Evolutionary conservation across 352 stramenopile species (phyloP).

Genomic region (Phytophthora pistaciae): DNA sequence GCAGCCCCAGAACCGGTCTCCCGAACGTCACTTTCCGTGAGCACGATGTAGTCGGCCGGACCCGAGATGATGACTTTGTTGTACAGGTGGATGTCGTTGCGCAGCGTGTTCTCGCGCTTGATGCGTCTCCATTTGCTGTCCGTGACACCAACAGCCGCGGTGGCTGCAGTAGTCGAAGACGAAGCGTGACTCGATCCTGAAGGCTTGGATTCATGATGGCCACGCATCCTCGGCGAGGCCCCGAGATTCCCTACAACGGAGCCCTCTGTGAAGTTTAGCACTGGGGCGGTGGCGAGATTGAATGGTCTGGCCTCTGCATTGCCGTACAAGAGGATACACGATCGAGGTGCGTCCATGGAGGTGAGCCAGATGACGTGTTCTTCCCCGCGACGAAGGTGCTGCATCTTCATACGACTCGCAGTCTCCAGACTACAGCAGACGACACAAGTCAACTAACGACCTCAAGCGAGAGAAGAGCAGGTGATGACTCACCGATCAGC

Average conservation of each 20-base stretch:
- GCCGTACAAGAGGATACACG: constrained; percentile 53
- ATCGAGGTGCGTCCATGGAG: constrained; percentile 43
- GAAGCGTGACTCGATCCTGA: constrained; percentile 5
- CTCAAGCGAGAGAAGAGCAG: neutral
- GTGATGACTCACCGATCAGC: constrained; percentile 36
- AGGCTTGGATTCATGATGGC: neutral
- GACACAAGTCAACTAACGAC: neutral
- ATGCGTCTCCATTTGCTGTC: constrained; percentile 47
- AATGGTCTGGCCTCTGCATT: constrained; percentile 49
- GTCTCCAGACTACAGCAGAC: constrained; percentile 37
- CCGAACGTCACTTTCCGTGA: constrained; percentile 43
- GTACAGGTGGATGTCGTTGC: constrained; percentile 43
- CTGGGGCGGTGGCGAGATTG: constrained; percentile 30
- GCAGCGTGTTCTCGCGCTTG: constrained; percentile 50
- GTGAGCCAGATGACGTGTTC: constrained; percentile 51
- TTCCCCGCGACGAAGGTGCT: constrained; percentile 45
- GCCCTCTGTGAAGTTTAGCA: constrained; percentile 49
- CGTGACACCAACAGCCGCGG: constrained; percentile 1
- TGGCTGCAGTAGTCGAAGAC: constrained; percentile 6
- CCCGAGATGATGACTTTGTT: constrained; percentile 46
- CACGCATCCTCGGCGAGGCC: constrained; percentile 13
- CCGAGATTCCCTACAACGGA: constrained; percentile 51
- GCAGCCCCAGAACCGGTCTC: constrained; percentile 40
- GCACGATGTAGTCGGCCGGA: constrained; percentile 52
- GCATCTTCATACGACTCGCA: constrained; percentile 47